Percentiles rank a stretch among this genome's conserved stretches.
phyloP scores from a whole-genome alignment of 352 stramenopile species.

The Pythium coloratum region DNA sequence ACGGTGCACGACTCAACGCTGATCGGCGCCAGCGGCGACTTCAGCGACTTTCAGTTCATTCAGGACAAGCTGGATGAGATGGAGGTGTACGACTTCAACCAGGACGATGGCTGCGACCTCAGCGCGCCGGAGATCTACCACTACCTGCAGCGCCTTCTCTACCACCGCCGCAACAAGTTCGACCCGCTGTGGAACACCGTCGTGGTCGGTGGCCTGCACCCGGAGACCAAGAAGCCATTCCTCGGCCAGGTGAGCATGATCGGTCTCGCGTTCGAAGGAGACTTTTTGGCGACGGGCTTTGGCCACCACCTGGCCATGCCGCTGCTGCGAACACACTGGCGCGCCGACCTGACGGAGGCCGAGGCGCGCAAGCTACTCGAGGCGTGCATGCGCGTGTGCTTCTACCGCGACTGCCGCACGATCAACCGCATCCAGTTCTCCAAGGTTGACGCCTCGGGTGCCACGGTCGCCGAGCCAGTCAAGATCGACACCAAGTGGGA shows the following conservation, averaged over 20 bases:
- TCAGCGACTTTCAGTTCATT: conserved; percentile 97
- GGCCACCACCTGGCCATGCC: conserved; percentile 96
- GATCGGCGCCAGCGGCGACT: conserved; percentile 95
- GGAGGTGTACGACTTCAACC: conserved; percentile 94
- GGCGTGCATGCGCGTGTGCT: conserved; percentile 97
- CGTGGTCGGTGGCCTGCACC: conserved; percentile 93
- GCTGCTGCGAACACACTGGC: conserved; percentile 95
- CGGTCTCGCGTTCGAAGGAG: conserved; percentile 96
- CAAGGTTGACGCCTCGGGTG: conserved; percentile 90
- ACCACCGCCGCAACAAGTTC: conserved; percentile 98
- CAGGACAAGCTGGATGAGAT: conserved; percentile 94
- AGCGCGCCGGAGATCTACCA: conserved; percentile 95
- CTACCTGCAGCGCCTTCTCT: conserved; percentile 97
- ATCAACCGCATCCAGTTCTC: conserved; percentile 98
- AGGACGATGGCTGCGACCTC: conserved; percentile 94
- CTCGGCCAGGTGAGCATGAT: conserved; percentile 98
- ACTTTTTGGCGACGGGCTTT: conserved; percentile 98
- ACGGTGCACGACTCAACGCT: conserved; percentile 92
- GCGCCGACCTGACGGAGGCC: conserved; percentile 90
- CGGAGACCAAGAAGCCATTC: conserved; percentile 90
- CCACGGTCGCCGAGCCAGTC: conserved; percentile 93
- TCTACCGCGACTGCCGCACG: conserved; percentile 98
- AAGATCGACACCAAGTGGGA: conserved; percentile 96
- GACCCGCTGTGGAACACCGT: conserved; percentile 99
- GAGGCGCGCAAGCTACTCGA: conserved; percentile 95